Evolutionary conservation across 257 asterid species (phyloP).

Genomic region (Datura wrightii): DNA sequence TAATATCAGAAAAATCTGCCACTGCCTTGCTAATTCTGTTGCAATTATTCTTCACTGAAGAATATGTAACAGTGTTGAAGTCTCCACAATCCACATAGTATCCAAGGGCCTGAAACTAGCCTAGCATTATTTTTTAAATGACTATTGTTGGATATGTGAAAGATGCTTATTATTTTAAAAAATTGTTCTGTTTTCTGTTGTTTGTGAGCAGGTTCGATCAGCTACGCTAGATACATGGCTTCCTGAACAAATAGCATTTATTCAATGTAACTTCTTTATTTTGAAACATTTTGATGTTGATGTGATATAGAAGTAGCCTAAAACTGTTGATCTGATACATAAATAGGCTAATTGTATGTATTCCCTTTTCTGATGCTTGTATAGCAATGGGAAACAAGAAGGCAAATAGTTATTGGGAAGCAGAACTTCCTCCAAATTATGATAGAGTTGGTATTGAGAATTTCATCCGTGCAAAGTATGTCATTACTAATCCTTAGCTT

Average conservation of each 20-base stretch:
- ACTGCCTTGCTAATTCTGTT: not conserved
- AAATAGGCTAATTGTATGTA: not conserved
- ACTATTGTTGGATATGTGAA: not conserved
- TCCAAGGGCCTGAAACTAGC: not conserved
- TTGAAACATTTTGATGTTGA: not conserved
- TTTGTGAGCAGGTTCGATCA: constrained; percentile 57
- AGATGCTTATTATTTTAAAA: not conserved
- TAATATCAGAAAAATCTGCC: not conserved
- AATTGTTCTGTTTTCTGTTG: not conserved
- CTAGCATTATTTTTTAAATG: not conserved
- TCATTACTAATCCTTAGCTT: constrained; percentile 24
- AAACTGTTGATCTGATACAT: not conserved
- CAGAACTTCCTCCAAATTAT: constrained; percentile 92
- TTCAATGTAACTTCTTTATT: constrained; percentile 68
- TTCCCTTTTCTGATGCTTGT: constrained; percentile 36
- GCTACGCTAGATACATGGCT: constrained; percentile 99
- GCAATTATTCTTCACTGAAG: not conserved
- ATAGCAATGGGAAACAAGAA: constrained; percentile 96
- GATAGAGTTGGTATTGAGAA: constrained; percentile 98
- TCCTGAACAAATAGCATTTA: constrained; percentile 97
- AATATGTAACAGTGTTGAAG: too few species aligned
- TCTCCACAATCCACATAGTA: too few species aligned
- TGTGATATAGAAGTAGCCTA: not conserved
- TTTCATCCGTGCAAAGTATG: constrained; percentile 98
- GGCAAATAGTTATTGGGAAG: constrained; percentile 98